Conservation (phyloP, 257 asterid species). For the Pogostemon cablin region DNA sequence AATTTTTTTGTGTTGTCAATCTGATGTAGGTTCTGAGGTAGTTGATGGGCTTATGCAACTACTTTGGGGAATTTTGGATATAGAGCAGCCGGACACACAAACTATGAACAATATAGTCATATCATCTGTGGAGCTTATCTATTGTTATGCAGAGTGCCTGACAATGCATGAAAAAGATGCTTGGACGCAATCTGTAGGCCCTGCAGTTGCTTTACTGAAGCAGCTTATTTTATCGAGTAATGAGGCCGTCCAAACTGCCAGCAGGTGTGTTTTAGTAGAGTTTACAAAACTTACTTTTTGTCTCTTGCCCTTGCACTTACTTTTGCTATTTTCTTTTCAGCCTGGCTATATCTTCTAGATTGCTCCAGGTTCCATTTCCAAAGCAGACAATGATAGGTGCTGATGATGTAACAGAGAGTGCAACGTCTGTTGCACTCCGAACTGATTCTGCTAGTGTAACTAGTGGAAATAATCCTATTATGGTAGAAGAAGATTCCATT, state of each 20-base stretch:
- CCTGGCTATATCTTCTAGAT: slow-evolving; percentile 97
- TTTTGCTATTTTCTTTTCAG: slow-evolving; percentile 53
- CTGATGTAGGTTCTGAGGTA: slow-evolving; percentile 77
- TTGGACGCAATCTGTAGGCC: slow-evolving; percentile 63
- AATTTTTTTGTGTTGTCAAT: slow-evolving; percentile 15
- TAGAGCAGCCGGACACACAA: slow-evolving; percentile 93
- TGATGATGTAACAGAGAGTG: slow-evolving; percentile 72
- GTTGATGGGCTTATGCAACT: slow-evolving; percentile 98
- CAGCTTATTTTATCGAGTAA: slow-evolving; percentile 78
- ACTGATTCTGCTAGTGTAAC: slow-evolving; percentile 61
- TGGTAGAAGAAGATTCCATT: slow-evolving; percentile 89
- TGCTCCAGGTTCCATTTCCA: slow-evolving; percentile 99
- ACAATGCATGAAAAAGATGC: slow-evolving; percentile 75
- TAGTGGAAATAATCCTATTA: slow-evolving; percentile 66
- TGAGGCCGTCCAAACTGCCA: slow-evolving; percentile 97
- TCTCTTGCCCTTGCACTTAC: slow-evolving; percentile 35
- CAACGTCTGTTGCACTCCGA: slow-evolving; percentile 59
- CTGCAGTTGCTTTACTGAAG: slow-evolving; percentile 85
- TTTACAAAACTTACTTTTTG: slow-evolving; percentile 20
- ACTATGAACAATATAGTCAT: slow-evolving; percentile 94
- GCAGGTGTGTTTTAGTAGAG: slow-evolving; percentile 65
- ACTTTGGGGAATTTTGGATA: slow-evolving; percentile 95
- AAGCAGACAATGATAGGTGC: slow-evolving; percentile 94
- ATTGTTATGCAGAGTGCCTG: slow-evolving; percentile 94
- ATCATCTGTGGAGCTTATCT: slow-evolving; percentile 85